Evolutionary conservation across 441 rosid species (phyloP).

Genomic region (Populus hybrid): DNA sequence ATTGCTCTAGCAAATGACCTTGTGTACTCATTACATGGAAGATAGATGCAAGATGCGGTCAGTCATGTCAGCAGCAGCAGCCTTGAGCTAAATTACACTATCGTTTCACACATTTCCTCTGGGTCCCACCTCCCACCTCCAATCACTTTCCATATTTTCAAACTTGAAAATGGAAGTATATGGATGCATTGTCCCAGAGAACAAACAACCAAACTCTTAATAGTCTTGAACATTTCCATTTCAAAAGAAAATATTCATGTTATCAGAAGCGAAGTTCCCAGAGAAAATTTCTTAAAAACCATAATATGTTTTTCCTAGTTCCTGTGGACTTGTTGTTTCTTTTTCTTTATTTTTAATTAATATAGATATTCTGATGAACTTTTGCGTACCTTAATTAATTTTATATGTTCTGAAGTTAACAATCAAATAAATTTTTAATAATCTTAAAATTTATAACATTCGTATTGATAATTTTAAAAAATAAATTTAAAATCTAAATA

Average conservation of each 20-base stretch:
- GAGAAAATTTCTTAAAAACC: background rate
- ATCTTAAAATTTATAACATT: too few species aligned
- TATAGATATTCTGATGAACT: too few species aligned
- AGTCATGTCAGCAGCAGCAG: background rate
- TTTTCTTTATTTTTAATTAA: too few species aligned
- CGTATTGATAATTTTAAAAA: too few species aligned
- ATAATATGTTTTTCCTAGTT: background rate
- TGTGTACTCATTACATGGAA: too few species aligned
- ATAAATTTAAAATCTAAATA: too few species aligned
- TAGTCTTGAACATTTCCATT: too few species aligned
- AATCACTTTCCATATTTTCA: background rate
- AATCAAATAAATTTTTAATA: too few species aligned
- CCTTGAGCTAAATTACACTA: background rate
- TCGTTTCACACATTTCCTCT: too few species aligned
- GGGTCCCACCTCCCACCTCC: background rate
- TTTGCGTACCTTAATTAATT: too few species aligned
- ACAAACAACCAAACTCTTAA: background rate
- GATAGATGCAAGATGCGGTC: background rate
- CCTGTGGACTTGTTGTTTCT: background rate
- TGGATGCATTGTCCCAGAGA: background rate
- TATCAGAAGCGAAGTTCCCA: background rate
- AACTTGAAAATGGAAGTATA: background rate
- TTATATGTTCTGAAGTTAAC: too few species aligned
- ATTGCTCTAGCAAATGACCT: background rate
- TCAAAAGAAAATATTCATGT: too few species aligned